Evolutionary conservation across 306 rosid species (phyloP).

Genomic region (Inga oerstediana): DNA sequence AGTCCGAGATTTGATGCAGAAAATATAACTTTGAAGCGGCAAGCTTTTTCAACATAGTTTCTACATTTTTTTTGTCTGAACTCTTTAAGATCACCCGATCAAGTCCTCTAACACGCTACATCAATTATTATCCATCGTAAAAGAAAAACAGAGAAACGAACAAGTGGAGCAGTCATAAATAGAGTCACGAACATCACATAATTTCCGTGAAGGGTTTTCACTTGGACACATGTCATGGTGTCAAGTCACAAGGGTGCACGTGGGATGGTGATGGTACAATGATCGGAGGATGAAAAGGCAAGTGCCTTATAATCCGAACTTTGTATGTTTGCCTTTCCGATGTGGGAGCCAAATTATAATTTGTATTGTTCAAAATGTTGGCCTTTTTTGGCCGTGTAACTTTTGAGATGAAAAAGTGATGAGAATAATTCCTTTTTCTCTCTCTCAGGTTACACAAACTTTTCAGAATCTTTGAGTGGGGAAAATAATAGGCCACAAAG

Average conservation of each 20-base stretch:
- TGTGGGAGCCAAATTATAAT: neutral
- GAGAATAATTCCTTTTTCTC: neutral
- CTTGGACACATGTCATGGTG: neutral
- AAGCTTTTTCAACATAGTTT: neutral
- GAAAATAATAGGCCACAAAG: constrained; percentile 43
- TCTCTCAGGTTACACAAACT: constrained; percentile 24
- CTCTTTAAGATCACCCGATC: neutral
- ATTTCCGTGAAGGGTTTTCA: neutral
- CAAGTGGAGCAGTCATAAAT: neutral
- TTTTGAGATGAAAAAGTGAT: neutral
- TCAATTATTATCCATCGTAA: neutral
- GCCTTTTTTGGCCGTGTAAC: constrained; percentile 25
- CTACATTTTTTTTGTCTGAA: neutral
- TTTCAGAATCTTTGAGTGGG: constrained; percentile 44
- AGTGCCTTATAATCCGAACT: neutral
- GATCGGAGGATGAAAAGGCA: neutral
- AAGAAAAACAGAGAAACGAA: neutral
- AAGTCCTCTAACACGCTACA: neutral
- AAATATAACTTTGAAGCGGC: neutral
- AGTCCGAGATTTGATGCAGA: neutral
- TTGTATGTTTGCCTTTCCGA: constrained; percentile 1
- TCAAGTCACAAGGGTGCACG: neutral
- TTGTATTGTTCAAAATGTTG: constrained; percentile 9
- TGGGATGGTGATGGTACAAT: constrained; percentile 12
- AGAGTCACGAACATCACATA: neutral